Percentiles rank a stretch among this genome's conserved stretches.
phyloP scores from a whole-genome alignment of 2,329 filamentous ascomycete species.

The Claviceps pazoutovae region DNA sequence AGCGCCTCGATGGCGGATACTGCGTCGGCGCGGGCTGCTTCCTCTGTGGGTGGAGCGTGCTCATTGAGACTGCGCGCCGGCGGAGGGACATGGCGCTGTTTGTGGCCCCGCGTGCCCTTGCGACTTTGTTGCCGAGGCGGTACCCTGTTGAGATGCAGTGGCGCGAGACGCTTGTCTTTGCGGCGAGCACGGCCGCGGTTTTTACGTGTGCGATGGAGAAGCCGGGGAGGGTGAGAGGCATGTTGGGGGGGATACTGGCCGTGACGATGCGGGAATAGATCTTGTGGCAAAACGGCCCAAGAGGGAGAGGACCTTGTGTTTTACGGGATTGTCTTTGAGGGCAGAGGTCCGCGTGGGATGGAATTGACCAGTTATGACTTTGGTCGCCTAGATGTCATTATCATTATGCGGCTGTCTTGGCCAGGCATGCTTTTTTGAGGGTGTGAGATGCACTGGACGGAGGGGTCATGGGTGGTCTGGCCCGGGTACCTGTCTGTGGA shows the following conservation, averaged over 20 bases:
- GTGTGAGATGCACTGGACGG: too few species aligned
- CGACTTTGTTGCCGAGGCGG: slow-evolving; percentile 56
- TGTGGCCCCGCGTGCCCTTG: slow-evolving; percentile 64
- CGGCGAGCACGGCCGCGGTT: slow-evolving; percentile 54
- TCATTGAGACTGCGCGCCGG: slow-evolving; percentile 52
- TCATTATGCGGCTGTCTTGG: too few species aligned
- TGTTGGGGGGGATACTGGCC: slow-evolving; percentile 48
- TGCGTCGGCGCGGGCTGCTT: slow-evolving; percentile 61
- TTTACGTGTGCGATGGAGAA: slow-evolving; percentile 53
- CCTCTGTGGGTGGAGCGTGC: slow-evolving; percentile 69
- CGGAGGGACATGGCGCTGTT: slow-evolving; percentile 68
- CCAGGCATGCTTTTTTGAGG: too few species aligned
- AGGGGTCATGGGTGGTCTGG: too few species aligned
- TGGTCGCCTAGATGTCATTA: too few species aligned
- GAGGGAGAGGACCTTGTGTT: too few species aligned
- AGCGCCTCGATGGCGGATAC: slow-evolving; percentile 45
- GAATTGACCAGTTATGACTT: too few species aligned
- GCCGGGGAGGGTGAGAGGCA: slow-evolving; percentile 48
- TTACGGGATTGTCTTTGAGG: too few species aligned
- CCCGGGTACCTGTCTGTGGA: too few species aligned
- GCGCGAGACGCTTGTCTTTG: slow-evolving; percentile 53
- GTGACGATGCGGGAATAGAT: slow-evolving; percentile 25
- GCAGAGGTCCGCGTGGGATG: too few species aligned
- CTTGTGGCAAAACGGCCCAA: too few species aligned
- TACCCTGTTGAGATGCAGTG: slow-evolving; percentile 51